These are phyloP conservation scores for Yarrowia phangngaensis DNA, from an alignment of 805 yeast genomes.

Conservation along the genomic window DNA sequence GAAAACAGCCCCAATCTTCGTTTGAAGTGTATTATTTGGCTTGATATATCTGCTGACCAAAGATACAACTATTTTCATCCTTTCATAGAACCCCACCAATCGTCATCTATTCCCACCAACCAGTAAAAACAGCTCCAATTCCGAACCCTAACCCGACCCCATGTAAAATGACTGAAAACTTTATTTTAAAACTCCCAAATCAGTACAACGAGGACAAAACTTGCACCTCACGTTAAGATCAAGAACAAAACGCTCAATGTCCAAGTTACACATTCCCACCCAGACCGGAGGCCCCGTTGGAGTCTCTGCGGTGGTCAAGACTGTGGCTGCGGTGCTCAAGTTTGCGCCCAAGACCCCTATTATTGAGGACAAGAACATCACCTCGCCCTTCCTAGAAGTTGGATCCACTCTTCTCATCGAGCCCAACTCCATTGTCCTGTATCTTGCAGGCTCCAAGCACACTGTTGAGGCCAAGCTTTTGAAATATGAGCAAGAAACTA, in stretches of 20 bases:
- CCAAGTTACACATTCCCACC: slow-evolving; percentile 24
- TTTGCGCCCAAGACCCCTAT: slow-evolving; percentile 14
- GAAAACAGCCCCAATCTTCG: too few species aligned
- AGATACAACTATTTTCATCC: too few species aligned
- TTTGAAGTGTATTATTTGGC: too few species aligned
- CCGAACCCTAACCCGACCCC: too few species aligned
- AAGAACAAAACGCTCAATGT: slow-evolving; percentile 10
- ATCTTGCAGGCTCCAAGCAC: slow-evolving; percentile 36
- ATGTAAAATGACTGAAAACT: too few species aligned
- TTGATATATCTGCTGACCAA: too few species aligned
- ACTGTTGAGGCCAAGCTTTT: slow-evolving; percentile 28
- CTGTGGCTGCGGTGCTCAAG: slow-evolving; percentile 24
- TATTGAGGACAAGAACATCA: slow-evolving; percentile 5
- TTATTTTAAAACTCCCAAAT: too few species aligned
- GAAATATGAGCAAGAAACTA: slow-evolving; percentile 42
- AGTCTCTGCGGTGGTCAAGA: slow-evolving; percentile 24
- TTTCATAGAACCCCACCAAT: too few species aligned
- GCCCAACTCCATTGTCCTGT: slow-evolving; percentile 53
- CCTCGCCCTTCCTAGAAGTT: slow-evolving; percentile 13
- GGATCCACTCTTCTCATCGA: slow-evolving; percentile 36
- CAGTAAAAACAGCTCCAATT: too few species aligned
- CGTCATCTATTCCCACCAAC: too few species aligned
- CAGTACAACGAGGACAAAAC: too few species aligned
- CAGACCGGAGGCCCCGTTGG: slow-evolving; percentile 19
- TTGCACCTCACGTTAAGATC: neutral